Percentiles rank a stretch among this genome's conserved stretches.
Conservation (phyloP, 2,329 filamentous ascomycete species). For the Diaporthe citrichinensis region DNA sequence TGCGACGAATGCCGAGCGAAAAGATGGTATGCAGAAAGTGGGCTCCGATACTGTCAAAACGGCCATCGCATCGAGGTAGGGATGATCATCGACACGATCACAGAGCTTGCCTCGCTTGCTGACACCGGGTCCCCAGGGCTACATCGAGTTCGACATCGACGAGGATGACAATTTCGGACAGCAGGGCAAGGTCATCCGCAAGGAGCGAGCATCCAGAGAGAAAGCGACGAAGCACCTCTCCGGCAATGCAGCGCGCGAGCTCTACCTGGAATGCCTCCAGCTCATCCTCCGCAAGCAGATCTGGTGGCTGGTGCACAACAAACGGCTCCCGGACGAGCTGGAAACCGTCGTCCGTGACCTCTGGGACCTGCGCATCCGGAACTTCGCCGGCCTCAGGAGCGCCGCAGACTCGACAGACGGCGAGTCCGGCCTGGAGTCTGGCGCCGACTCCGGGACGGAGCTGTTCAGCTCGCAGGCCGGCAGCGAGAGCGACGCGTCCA, state of each 20-base stretch:
- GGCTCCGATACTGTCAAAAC: slow-evolving; percentile 82
- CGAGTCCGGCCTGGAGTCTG: slow-evolving; percentile 49
- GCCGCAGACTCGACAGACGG: slow-evolving; percentile 54
- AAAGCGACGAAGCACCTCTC: slow-evolving; percentile 68
- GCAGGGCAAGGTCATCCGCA: slow-evolving; percentile 65
- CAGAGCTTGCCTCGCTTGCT: not conserved
- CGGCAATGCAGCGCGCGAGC: slow-evolving; percentile 78
- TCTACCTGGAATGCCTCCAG: slow-evolving; percentile 89
- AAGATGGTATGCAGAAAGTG: slow-evolving; percentile 81
- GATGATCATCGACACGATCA: not conserved
- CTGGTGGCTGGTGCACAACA: slow-evolving; percentile 77
- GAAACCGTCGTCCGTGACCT: slow-evolving; percentile 86
- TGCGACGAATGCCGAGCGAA: slow-evolving; percentile 78
- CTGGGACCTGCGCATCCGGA: slow-evolving; percentile 79
- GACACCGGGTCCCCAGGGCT: slow-evolving; percentile 55
- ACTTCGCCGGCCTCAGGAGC: slow-evolving; percentile 67
- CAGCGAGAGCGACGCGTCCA: slow-evolving; percentile 47
- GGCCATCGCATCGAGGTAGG: slow-evolving; percentile 84
- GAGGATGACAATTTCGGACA: slow-evolving; percentile 80
- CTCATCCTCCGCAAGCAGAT: slow-evolving; percentile 87
- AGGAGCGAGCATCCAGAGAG: slow-evolving; percentile 70
- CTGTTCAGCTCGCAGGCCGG: slow-evolving; percentile 73
- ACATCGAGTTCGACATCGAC: slow-evolving; percentile 68
- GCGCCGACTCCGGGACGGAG: slow-evolving; percentile 51
- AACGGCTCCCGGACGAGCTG: slow-evolving; percentile 78